Conservation (phyloP, 2,329 filamentous ascomycete genomes). For the Dendrostoma leiphaemia region DNA sequence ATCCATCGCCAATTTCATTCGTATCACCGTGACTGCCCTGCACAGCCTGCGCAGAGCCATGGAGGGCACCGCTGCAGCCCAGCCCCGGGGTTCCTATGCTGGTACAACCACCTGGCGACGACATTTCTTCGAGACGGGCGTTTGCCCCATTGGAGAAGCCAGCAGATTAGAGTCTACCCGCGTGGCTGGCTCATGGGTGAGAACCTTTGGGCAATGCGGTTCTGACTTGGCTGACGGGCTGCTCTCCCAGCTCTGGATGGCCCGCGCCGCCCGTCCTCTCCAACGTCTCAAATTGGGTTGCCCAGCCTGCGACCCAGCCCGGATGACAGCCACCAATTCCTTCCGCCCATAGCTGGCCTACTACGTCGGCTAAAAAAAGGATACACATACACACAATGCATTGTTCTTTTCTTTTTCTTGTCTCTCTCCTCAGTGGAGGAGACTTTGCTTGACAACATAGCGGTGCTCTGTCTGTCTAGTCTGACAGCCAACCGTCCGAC, state of each 20-base stretch:
- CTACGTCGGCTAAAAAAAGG: background rate
- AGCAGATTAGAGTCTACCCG: too few species aligned
- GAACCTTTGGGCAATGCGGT: too few species aligned
- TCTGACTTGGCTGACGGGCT: too few species aligned
- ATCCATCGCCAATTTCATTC: too few species aligned
- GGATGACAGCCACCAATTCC: background rate
- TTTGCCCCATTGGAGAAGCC: too few species aligned
- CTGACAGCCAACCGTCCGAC: background rate
- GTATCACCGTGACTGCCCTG: too few species aligned
- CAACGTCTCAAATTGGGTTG: background rate
- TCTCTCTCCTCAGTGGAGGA: background rate
- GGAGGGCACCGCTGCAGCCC: too few species aligned
- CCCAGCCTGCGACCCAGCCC: conserved; percentile 1
- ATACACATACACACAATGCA: background rate
- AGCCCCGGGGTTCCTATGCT: too few species aligned
- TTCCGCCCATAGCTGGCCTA: background rate
- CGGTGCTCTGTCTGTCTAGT: background rate
- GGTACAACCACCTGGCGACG: too few species aligned
- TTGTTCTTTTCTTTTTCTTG: background rate
- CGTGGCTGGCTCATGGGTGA: too few species aligned
- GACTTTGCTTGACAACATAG: background rate
- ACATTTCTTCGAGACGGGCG: too few species aligned
- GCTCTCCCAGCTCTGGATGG: background rate
- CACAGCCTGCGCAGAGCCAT: too few species aligned
- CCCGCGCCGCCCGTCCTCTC: background rate